Percentiles rank a stretch among this genome's conserved stretches.
phyloP scores from a whole-genome alignment of 2,329 filamentous ascomycete genomes.

The Simplicillium aogashimaense region DNA sequence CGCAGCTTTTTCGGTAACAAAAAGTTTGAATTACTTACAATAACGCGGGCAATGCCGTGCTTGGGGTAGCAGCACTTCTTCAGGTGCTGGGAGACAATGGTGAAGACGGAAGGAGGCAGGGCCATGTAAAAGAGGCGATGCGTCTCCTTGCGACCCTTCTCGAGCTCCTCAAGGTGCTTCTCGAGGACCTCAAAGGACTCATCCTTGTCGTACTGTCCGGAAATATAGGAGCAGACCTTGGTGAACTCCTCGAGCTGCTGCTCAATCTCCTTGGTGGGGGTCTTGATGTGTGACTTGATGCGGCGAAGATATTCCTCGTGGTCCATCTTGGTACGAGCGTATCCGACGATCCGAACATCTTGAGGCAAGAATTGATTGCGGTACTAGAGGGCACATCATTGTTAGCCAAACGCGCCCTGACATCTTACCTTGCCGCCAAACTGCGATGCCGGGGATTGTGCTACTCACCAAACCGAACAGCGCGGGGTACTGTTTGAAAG shows the following conservation, averaged over 20 bases:
- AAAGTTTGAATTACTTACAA: slow-evolving; percentile 48
- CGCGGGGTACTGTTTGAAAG: slow-evolving; percentile 66
- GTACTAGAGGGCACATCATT: slow-evolving; percentile 48
- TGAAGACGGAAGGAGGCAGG: slow-evolving; percentile 94
- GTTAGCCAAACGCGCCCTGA: too few species aligned
- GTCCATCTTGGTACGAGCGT: slow-evolving; percentile 99
- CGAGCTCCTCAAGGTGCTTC: slow-evolving; percentile 76
- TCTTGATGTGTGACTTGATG: slow-evolving; percentile 98
- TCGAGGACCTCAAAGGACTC: slow-evolving; percentile 83
- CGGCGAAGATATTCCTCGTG: slow-evolving; percentile 88
- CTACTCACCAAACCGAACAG: slow-evolving; percentile 88
- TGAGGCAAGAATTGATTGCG: slow-evolving; percentile 98
- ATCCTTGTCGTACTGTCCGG: slow-evolving; percentile 96
- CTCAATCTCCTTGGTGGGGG: slow-evolving; percentile 93
- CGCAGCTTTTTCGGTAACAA: neutral
- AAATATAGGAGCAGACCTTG: slow-evolving; percentile 80
- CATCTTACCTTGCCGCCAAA: too few species aligned
- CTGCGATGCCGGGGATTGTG: neutral
- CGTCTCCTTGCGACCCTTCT: slow-evolving; percentile 71
- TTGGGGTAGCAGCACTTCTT: slow-evolving; percentile 96
- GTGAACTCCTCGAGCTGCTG: slow-evolving; percentile 89
- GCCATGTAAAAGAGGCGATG: slow-evolving; percentile 99
- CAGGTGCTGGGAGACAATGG: slow-evolving; percentile 90
- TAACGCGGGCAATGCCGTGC: slow-evolving; percentile 84
- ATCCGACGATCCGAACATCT: slow-evolving; percentile 93